Base-by-base conservation (phyloP, 768 basidiomycete species). In the Cystobasidium ongulense region DNA sequence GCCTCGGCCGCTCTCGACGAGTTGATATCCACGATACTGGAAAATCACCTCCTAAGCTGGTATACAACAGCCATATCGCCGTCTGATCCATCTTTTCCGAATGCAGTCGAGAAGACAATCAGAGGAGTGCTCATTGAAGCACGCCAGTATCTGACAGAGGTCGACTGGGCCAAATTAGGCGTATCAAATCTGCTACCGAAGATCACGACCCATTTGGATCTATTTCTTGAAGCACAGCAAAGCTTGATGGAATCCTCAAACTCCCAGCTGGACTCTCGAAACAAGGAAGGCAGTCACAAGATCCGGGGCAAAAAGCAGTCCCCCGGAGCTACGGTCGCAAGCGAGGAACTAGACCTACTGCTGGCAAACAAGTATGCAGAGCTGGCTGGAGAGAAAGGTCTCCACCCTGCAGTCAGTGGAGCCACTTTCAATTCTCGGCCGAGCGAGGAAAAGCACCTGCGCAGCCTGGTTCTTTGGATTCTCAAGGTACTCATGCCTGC, bases 381-480 rank as follows among this genome's bases (percentile, higher is more conserved):
- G 13, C 57, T 72, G 53, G 23, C 59, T 15, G 29, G 23, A 33
- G 27, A 63, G 5, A 83, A 81, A 18, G 85, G 85, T 33, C 83
- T 97, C 1, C 93, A 97, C 78, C 86, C 88, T 2, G 92, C 94
- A 1, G 87, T 97, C 23, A 92, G 94, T 75, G 85, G 92, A 33
- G 90, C 92, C 1, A 89, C 91, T 5, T 89, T 89, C 0, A 92
- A 93, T 77, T 91, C 92, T 23, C 88, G 88, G 75, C 93, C 95
- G 76, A 88, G 89, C 0, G 90, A 97, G 80, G 93, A 97, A 79
- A 86, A 85, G 73, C 92, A 97, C 81, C 85, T 98, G 27, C 83
- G 88, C 52, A 82, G 83, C 10, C 83, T 92, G 38, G 83, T 92
- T 18, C 90, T 89, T 71, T 86, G 83, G 59, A 85, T 89, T 1